Evolutionary conservation across 108 stramenopile species (phyloP).

Genomic region (Cyclotella atomus): DNA sequence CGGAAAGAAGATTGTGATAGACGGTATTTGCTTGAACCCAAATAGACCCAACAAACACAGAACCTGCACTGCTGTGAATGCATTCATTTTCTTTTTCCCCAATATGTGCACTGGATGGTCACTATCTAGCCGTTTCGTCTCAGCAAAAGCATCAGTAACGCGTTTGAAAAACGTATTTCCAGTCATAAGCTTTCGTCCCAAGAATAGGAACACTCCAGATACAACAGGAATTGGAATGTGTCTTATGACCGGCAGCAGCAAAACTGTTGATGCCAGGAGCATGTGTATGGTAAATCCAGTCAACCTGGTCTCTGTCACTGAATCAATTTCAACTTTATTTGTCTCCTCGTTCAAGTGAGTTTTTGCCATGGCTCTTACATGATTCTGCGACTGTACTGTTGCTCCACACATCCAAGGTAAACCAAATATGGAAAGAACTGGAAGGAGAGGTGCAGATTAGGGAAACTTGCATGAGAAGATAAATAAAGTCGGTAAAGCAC

Average conservation of each 20-base stretch:
- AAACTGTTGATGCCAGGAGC: slow-evolving; percentile 80
- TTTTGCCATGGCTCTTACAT: slow-evolving; percentile 88
- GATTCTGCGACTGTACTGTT: slow-evolving; percentile 95
- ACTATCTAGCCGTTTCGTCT: slow-evolving; percentile 58
- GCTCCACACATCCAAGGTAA: slow-evolving; percentile 99
- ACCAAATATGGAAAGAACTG: slow-evolving; percentile 82
- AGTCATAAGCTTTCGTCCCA: slow-evolving; percentile 88
- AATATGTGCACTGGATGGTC: slow-evolving; percentile 77
- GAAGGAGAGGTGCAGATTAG: neutral
- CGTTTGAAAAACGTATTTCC: slow-evolving; percentile 83
- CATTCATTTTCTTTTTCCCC: slow-evolving; percentile 73
- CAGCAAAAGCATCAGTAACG: slow-evolving; percentile 71
- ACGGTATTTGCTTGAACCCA: slow-evolving; percentile 87
- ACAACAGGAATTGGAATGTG: slow-evolving; percentile 93
- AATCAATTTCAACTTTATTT: slow-evolving; percentile 70
- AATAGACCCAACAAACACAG: slow-evolving; percentile 84
- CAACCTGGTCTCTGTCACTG: slow-evolving; percentile 89
- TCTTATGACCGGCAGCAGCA: slow-evolving; percentile 78
- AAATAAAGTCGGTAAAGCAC: slow-evolving; percentile 15
- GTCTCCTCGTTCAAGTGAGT: slow-evolving; percentile 79
- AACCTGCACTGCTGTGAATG: slow-evolving; percentile 72
- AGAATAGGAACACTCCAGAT: slow-evolving; percentile 93
- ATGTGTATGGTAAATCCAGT: slow-evolving; percentile 93
- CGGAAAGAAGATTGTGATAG: slow-evolving; percentile 96
- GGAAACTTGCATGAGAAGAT: neutral